Conservation (phyloP, 306 rosid species). For the Glycine soja region DNA sequence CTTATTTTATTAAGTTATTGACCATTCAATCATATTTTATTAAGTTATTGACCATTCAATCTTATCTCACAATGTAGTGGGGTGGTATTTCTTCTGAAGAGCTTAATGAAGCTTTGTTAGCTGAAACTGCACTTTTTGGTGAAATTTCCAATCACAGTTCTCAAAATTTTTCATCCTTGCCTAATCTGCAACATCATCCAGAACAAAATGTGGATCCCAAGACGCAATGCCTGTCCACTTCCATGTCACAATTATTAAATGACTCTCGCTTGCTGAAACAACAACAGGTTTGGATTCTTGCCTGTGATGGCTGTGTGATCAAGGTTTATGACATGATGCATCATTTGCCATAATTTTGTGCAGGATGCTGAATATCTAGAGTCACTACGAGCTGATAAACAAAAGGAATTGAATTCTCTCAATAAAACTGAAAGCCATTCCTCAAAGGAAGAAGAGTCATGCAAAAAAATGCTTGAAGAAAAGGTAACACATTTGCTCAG, state of each 20-base stretch:
- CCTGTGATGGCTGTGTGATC: slow-evolving; percentile 19
- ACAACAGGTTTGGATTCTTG: slow-evolving; percentile 68
- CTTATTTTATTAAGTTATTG: no score
- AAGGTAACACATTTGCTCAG: slow-evolving; percentile 35
- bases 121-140: slow-evolving; percentile 70
- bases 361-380: slow-evolving; percentile 67
- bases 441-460: slow-evolving; percentile 50
- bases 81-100: slow-evolving; percentile 71
- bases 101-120: slow-evolving; percentile 72
- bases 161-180: slow-evolving; percentile 43
- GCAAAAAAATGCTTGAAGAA: slow-evolving; percentile 44
- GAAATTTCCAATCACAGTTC: slow-evolving; percentile 46
- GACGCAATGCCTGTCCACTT: slow-evolving; percentile 28
- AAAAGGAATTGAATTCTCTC: slow-evolving; percentile 54
- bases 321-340: slow-evolving; percentile 18
- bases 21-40: no score
- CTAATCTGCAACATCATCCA: slow-evolving; percentile 51
- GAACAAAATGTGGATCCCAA: slow-evolving; percentile 47
- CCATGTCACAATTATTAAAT: slow-evolving; percentile 47
- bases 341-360: neutral
- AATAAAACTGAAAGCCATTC: slow-evolving; percentile 53
- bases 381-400: slow-evolving; percentile 60
- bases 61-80: slow-evolving; percentile 60
- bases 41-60: no score
- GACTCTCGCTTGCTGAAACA: slow-evolving; percentile 56